These are phyloP conservation scores for Penicillium angulare DNA, from an alignment of 495 filamentous ascomycete species.

Conservation along the genomic window DNA sequence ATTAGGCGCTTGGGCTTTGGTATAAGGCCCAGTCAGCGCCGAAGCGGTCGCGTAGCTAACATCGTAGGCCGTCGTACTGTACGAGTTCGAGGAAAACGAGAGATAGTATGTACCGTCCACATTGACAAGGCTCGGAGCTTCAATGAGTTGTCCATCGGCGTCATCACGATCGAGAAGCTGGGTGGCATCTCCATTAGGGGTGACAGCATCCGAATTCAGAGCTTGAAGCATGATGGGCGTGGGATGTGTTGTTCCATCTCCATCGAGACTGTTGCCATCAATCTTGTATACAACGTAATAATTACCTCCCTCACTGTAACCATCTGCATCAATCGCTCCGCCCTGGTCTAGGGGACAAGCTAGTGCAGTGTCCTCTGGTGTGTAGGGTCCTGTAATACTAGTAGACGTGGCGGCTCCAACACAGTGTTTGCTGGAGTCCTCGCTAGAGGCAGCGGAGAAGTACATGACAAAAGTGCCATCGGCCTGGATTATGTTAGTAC, in stretches of 20 bases:
- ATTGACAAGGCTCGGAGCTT: conserved; percentile 53
- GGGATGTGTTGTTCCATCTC: conserved; percentile 41
- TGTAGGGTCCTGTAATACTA: conserved; percentile 37
- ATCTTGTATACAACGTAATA: conserved; percentile 50
- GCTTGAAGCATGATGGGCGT: conserved; percentile 58
- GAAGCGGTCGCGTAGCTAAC: conserved; percentile 50
- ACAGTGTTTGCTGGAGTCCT: conserved; percentile 35
- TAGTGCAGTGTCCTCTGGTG: conserved; percentile 18
- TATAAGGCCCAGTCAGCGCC: conserved; percentile 44
- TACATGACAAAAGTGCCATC: conserved; percentile 43
- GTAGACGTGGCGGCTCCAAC: conserved; percentile 42
- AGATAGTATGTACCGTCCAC: conserved; percentile 52
- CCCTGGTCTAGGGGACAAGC: conserved; percentile 36
- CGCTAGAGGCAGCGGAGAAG: conserved; percentile 29
- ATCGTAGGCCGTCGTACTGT: conserved; percentile 46
- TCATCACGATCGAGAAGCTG: conserved; percentile 48
- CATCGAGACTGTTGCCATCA: conserved; percentile 54
- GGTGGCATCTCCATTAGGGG: conserved; percentile 38
- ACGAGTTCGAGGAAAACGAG: conserved; percentile 57
- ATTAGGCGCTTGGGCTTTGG: conserved; percentile 25
- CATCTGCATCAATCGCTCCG: conserved; percentile 41
- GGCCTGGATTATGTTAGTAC: conserved; percentile 17
- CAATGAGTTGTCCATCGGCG: conserved; percentile 53
- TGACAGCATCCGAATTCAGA: conserved; percentile 49
- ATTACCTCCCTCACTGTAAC: conserved; percentile 32